phyloP scores from a whole-genome alignment of 768 basidiomycete species.

The Termitomyces sp. region DNA sequence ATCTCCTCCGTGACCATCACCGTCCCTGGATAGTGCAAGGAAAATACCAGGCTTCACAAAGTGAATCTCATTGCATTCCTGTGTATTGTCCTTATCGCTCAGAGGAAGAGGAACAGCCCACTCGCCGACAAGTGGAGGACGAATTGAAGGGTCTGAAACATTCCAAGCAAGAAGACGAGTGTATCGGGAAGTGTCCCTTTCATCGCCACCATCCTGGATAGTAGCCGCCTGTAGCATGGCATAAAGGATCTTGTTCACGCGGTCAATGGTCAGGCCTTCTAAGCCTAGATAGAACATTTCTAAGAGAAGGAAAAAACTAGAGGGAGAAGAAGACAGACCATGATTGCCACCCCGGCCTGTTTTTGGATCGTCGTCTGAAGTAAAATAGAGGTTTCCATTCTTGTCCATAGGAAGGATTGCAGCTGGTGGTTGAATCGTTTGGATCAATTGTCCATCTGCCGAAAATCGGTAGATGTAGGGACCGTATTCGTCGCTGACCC shows the following conservation, averaged over 20 bases:
- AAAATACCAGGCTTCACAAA: conserved; percentile 51
- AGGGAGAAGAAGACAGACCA: conserved; percentile 24
- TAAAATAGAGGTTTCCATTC: conserved; percentile 46
- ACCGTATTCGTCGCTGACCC: conserved; percentile 68
- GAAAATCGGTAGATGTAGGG: conserved; percentile 57
- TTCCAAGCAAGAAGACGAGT: conserved; percentile 56
- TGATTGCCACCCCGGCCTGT: conserved; percentile 54
- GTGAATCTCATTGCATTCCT: conserved; percentile 51
- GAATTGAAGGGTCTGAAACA: conserved; percentile 27
- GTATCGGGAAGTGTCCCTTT: conserved; percentile 41
- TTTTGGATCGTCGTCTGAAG: conserved; percentile 37
- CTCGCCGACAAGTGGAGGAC: conserved; percentile 44
- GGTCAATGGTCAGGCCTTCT: conserved; percentile 52
- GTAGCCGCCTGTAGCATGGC: conserved; percentile 59
- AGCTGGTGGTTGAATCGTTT: conserved; percentile 52
- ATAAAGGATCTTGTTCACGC: conserved; percentile 44
- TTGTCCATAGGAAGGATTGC: conserved; percentile 47
- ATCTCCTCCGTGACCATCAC: conserved; percentile 51
- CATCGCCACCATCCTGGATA: conserved; percentile 55
- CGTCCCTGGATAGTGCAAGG: conserved; percentile 54
- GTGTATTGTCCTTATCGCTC: conserved; percentile 42
- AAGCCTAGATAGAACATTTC: conserved; percentile 37
- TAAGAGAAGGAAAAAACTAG: not conserved
- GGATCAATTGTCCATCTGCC: conserved; percentile 39
- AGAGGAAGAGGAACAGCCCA: conserved; percentile 56